Evolutionary conservation across 345 rosid species (phyloP).

Genomic region (Alliaria petiolata): DNA sequence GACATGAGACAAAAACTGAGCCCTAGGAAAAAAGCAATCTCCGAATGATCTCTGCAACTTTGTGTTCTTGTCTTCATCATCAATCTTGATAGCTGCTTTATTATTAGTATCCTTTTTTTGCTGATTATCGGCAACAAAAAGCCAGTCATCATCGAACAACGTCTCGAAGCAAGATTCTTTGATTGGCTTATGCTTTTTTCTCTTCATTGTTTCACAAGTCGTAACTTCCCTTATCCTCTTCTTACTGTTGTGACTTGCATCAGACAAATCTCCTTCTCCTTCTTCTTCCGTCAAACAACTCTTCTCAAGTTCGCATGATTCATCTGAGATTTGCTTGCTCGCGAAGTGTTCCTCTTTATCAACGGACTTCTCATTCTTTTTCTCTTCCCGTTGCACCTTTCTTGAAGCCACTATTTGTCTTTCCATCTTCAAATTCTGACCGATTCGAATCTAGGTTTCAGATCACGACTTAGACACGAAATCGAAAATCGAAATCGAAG

Average conservation of each 20-base stretch:
- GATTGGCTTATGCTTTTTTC: neutral
- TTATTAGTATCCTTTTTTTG: neutral
- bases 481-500: neutral
- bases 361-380: neutral
- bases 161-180: conserved; percentile 13
- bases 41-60: neutral
- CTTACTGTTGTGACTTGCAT: conserved; percentile 30
- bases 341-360: neutral
- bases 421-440: conserved; percentile 10
- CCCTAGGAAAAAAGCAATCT: conserved; percentile 27
- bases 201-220: neutral
- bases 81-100: neutral
- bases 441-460: neutral
- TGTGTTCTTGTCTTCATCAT: conserved; percentile 1
- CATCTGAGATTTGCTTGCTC: conserved; percentile 15
- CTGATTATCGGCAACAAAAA: conserved; percentile 21
- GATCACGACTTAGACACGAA: neutral
- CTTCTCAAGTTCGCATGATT: conserved; percentile 18
- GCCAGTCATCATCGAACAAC: conserved; percentile 46
- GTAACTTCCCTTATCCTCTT: conserved; percentile 26
- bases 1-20: conserved; percentile 33
- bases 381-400: neutral
- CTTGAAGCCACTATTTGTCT: neutral
- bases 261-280: conserved; percentile 27
- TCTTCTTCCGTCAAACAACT: conserved; percentile 16